Evolutionary conservation across 192 early-diverging fungal species (phyloP).

Genomic region (Backusella tarrabulga): DNA sequence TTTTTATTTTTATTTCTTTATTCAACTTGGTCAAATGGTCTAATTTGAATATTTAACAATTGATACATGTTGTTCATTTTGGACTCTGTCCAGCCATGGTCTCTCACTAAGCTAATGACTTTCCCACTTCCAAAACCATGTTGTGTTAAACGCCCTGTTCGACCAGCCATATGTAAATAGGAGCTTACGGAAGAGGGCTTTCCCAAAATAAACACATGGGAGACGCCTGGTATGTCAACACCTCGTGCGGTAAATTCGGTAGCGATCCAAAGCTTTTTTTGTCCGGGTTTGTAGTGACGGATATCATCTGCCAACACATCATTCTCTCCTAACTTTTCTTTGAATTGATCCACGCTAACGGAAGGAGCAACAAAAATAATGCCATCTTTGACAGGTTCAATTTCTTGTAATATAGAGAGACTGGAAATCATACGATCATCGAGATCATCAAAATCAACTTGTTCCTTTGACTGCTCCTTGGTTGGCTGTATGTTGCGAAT

Average conservation of each 20-base stretch:
- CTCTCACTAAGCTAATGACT: constrained; percentile 49
- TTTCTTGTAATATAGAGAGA: constrained; percentile 39
- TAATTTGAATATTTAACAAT: constrained; percentile 20
- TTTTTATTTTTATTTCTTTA: constrained; percentile 13
- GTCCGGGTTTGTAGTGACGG: constrained; percentile 17
- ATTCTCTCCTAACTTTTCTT: constrained; percentile 33
- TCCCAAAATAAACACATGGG: constrained; percentile 85
- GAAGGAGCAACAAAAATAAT: constrained; percentile 48
- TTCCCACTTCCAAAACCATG: constrained; percentile 34
- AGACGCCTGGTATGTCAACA: constrained; percentile 75
- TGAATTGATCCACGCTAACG: constrained; percentile 32
- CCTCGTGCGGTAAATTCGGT: constrained; percentile 80
- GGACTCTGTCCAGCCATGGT: constrained; percentile 41
- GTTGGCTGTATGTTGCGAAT: constrained; percentile 42
- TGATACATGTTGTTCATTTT: constrained; percentile 44
- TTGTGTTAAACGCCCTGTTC: constrained; percentile 77
- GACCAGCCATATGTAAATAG: constrained; percentile 88
- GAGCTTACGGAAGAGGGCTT: constrained; percentile 61
- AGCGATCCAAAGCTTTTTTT: constrained; percentile 40
- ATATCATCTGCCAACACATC: constrained; percentile 38
- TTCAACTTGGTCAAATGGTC: constrained; percentile 19
- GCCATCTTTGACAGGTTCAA: constrained; percentile 43
- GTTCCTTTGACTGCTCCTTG: background rate
- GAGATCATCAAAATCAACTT: constrained; percentile 27
- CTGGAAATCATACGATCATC: constrained; percentile 53